Evolutionary conservation across 2,329 filamentous ascomycete species (phyloP).

Genomic region (Microsporum audouinii): DNA sequence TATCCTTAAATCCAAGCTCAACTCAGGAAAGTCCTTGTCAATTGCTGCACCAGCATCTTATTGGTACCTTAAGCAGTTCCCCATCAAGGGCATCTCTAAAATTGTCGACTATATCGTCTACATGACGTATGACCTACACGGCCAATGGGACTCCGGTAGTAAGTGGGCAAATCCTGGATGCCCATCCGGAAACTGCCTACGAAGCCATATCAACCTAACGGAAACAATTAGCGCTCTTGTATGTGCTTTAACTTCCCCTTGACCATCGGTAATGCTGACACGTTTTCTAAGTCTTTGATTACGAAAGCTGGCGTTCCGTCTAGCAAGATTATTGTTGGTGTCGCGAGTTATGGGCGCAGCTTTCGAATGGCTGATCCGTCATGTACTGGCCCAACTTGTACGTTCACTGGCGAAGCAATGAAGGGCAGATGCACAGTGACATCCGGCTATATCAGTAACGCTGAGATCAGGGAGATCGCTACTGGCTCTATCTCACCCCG

Average conservation of each 20-base stretch:
- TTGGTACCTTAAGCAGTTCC: conserved; percentile 23
- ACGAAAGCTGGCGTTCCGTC: conserved; percentile 30
- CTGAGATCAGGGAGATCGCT: too few relatives aligned
- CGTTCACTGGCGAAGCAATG: conserved; percentile 14
- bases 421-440: too few relatives aligned
- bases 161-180: conserved; percentile 16
- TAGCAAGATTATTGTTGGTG: conserved; percentile 26
- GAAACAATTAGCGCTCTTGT: conserved; percentile 25
- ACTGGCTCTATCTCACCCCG: too few relatives aligned
- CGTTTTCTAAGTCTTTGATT: conserved; percentile 10
- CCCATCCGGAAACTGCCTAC: conserved; percentile 23
- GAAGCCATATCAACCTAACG: conserved; percentile 29
- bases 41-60: conserved; percentile 22
- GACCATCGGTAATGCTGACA: too few relatives aligned
- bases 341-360: conserved; percentile 27
- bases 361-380: conserved; percentile 25
- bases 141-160: conserved; percentile 18
- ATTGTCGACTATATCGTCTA: conserved; percentile 25
- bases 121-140: conserved; percentile 30
- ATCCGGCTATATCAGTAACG: too few relatives aligned
- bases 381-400: conserved; percentile 20
- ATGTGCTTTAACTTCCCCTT: too few relatives aligned
- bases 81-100: conserved; percentile 17
- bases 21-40: conserved; percentile 14
- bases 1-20: conserved; percentile 4